phyloP scores from a whole-genome alignment of 306 rosid species.

The Luffa aegyptiaca region DNA sequence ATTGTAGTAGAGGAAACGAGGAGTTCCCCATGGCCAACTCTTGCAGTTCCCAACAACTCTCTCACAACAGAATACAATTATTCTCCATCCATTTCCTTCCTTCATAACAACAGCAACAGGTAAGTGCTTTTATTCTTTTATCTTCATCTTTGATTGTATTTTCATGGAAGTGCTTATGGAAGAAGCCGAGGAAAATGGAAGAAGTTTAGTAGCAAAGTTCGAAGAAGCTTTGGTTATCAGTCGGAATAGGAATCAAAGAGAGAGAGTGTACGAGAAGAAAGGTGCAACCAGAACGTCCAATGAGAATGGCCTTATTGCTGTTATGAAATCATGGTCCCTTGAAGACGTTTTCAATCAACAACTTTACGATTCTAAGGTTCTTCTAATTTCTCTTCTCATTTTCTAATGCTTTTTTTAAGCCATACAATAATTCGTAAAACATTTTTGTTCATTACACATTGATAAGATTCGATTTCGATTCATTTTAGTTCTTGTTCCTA shows the following conservation, averaged over 20 bases:
- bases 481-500: constrained; percentile 8
- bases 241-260: neutral
- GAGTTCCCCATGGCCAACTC: no score
- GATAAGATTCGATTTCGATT: constrained; percentile 26
- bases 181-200: neutral
- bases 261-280: neutral
- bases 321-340: constrained; percentile 47
- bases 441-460: neutral
- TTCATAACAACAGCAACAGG: no score
- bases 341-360: constrained; percentile 31
- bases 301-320: constrained; percentile 12
- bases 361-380: constrained; percentile 28
- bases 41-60: no score
- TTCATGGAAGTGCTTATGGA: no score
- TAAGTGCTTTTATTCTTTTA: no score
- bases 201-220: neutral
- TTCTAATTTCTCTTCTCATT: neutral
- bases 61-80: no score
- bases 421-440: no score
- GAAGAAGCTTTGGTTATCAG: neutral
- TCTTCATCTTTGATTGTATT: no score
- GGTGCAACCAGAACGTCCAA: neutral
- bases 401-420: neutral
- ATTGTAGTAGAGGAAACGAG: no score
- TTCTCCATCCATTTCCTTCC: no score